These are phyloP conservation scores for Eruca vesicaria DNA, from an alignment of 441 rosid genomes.

Conservation along the genomic window DNA sequence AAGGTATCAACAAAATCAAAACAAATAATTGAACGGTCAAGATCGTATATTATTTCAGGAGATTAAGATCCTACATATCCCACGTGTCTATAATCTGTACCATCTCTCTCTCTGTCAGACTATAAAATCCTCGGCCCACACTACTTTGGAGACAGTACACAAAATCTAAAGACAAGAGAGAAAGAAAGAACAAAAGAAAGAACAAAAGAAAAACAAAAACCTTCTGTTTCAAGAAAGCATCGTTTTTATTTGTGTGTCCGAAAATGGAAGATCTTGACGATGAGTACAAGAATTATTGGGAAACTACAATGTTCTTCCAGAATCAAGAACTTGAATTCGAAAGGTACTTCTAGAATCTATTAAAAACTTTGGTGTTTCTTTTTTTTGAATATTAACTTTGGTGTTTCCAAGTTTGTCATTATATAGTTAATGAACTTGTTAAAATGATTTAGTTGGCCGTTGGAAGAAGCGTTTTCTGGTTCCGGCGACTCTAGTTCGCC, in stretches of 20 bases:
- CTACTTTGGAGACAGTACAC: conserved; percentile 25
- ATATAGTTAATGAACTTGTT: background rate
- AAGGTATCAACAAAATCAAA: background rate
- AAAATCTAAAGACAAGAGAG: background rate
- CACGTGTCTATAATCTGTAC: conserved; percentile 23
- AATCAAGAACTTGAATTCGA: conserved; percentile 64
- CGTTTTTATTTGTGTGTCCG: conserved; percentile 9
- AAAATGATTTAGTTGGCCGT: conserved; percentile 53
- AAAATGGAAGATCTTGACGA: conserved; percentile 48
- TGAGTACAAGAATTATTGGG: conserved; percentile 71
- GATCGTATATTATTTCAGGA: conserved; percentile 14
- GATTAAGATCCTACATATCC: conserved; percentile 13
- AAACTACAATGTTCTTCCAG: conserved; percentile 66
- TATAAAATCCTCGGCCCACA: conserved; percentile 31
- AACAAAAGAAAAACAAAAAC: background rate
- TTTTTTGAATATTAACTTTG: no score
- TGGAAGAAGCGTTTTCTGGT: conserved; percentile 75
- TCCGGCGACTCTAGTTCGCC: conserved; percentile 84
- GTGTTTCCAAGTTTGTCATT: no score
- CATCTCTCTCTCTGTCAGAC: conserved; percentile 4
- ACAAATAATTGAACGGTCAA: conserved; percentile 26
- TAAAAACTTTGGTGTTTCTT: background rate
- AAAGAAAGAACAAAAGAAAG: background rate
- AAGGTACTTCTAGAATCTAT: conserved; percentile 42
- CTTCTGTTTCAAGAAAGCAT: conserved; percentile 37